A percentile compares a stretch with the other conserved stretches of the same genome.
Conservation (phyloP, 2,329 filamentous ascomycete species). For the Dothistroma pini region DNA sequence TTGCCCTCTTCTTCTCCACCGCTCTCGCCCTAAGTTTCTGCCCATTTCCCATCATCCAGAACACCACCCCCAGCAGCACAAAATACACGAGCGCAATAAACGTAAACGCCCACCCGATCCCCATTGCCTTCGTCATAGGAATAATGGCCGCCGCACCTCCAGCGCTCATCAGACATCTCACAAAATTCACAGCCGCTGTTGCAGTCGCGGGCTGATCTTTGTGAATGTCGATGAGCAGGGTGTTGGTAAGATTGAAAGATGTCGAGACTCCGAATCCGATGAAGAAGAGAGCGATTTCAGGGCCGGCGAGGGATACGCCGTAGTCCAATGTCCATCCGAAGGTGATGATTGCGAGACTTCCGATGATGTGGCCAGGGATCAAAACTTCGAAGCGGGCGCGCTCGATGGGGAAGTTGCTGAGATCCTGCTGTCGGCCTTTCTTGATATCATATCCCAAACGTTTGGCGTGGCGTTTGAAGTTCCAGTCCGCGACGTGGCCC, state of each 20-base stretch:
- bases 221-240: conserved; percentile 45
- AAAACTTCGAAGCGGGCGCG: conserved; percentile 41
- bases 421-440: conserved; percentile 53
- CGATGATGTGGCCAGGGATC: conserved; percentile 36
- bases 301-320: conserved; percentile 38
- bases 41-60: conserved; percentile 25
- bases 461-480: conserved; percentile 66
- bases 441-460: conserved; percentile 59
- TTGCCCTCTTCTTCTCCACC: conserved; percentile 13
- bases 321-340: conserved; percentile 44
- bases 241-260: conserved; percentile 45
- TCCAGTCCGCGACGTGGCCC: conserved; percentile 65
- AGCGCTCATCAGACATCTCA: conserved; percentile 43
- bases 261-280: conserved; percentile 32
- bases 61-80: conserved; percentile 19
- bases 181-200: conserved; percentile 44
- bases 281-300: conserved; percentile 47
- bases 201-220: conserved; percentile 41
- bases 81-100: conserved; percentile 33
- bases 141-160: conserved; percentile 39
- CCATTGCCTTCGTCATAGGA: conserved; percentile 31
- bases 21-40: conserved; percentile 23
- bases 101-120: conserved; percentile 46
- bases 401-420: conserved; percentile 53
- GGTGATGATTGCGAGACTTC: conserved; percentile 34